Evolutionary conservation across 1,284 basidiomycete species (phyloP).

Genomic region (Takashimella koratensis): DNA sequence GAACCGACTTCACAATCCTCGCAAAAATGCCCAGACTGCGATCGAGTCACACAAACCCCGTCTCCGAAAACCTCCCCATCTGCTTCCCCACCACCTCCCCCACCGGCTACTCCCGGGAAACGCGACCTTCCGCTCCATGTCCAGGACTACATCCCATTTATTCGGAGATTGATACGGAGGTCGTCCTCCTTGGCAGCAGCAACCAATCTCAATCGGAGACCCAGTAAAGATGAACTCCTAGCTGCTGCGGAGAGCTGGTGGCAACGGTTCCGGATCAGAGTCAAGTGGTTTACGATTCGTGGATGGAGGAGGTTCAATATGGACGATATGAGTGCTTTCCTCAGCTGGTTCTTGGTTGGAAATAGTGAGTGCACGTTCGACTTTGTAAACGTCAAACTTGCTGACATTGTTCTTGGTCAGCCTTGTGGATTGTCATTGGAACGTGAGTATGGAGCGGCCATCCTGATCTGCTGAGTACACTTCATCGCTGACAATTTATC

Average conservation of each 20-base stretch:
- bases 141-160: constrained; percentile 71
- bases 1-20: not conserved
- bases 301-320: constrained; percentile 94
- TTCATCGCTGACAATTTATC: constrained; percentile 10
- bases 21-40: not conserved
- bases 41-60: not conserved
- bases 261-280: constrained; percentile 83
- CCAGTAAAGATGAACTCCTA: constrained; percentile 82
- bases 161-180: constrained; percentile 58
- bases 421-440: constrained; percentile 79
- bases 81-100: constrained; percentile 8
- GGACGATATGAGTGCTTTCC: constrained; percentile 94
- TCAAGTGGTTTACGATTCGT: constrained; percentile 96
- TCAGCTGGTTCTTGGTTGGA: constrained; percentile 91
- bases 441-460: constrained; percentile 83
- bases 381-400: not conserved
- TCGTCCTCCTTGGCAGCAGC: constrained; percentile 22
- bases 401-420: constrained; percentile 10
- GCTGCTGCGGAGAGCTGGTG: constrained; percentile 82
- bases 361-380: constrained; percentile 56
- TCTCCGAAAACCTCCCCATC: constrained; percentile 3
- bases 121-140: constrained; percentile 12
- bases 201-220: constrained; percentile 71
- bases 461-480: not conserved
- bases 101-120: not conserved